These are phyloP conservation scores for Heritiera littoralis DNA, from an alignment of 345 rosid species.

Conservation along the genomic window DNA sequence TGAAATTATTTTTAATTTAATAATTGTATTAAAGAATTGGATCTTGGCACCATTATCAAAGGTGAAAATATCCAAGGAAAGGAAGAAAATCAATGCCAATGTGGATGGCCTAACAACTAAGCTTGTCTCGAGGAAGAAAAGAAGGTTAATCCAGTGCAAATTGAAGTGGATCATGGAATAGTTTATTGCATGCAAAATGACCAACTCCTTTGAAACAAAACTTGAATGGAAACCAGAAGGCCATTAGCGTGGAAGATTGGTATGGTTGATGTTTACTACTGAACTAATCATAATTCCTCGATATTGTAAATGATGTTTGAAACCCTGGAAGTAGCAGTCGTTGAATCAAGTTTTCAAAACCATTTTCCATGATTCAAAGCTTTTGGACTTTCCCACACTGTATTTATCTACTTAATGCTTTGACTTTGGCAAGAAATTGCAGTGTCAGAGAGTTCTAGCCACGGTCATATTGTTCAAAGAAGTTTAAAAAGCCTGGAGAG, in stretches of 20 bases:
- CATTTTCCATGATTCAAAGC: not conserved
- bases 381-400: not conserved
- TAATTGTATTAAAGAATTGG: not conserved
- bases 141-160: not conserved
- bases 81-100: not conserved
- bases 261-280: not conserved
- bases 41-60: not conserved
- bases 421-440: slow-evolving; percentile 4
- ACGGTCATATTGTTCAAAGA: not conserved
- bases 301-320: slow-evolving; percentile 5
- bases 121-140: not conserved
- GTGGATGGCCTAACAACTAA: not conserved
- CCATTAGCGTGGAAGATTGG: not conserved
- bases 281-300: slow-evolving; percentile 10
- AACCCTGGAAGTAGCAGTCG: not conserved
- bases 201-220: not conserved
- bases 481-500: not conserved
- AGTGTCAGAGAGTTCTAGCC: not conserved
- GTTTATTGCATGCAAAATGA: not conserved
- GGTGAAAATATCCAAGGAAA: not conserved
- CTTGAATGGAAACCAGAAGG: not conserved
- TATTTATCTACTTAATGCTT: not conserved
- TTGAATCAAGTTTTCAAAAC: not conserved
- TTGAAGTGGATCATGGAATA: not conserved
- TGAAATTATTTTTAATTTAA: not conserved